Evolutionary conservation across 2,329 filamentous ascomycete genomes (phyloP), one percentile per base, ranked within the genome.

Genomic region (Colletotrichum sp.): DNA sequence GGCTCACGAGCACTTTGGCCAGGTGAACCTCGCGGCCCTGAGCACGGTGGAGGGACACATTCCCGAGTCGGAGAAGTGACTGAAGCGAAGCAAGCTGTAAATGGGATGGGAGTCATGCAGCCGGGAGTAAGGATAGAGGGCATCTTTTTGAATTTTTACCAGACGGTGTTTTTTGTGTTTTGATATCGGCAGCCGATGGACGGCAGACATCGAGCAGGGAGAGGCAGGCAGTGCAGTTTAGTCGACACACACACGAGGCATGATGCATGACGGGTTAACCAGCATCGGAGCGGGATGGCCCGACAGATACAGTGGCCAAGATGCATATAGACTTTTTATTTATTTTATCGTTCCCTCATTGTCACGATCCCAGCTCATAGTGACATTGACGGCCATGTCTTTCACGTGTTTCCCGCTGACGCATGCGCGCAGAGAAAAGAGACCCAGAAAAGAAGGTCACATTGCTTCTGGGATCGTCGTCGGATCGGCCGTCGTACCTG

Each of bases 1-100:
- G 59, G 80, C 84, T 8, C 81, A 87, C 24, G 84, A 84, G 48
- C 82, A 83, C 64, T 82, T 89, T 60, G 87, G 90, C 63, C 88
- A 91, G 81, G 89, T 91, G 36, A 92, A 92, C 80, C 84, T 92
- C 48, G 90, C 88, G 2, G 89, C 89, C 4, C 81, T 91, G 18
- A 91, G 89, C 74, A 81, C 86, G 2, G 86, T 92, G 1, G 90
- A 91, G 80, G 90, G 90, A 1, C 87, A 86, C 30, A 85, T 92
- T 59, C 90, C 89, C 68, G 70, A 75, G 15, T 75, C 70, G 44
- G 73, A 73, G 70, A 75, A 75, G 52, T 75, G 64, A 75, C 26
- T 24, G 18, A 34, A 59, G 55, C 55, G 16, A 63, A 36, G 59
- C 28, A 63, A 24, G 59, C 30, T 36, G 59, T 63, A 0, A 63